phyloP scores from a whole-genome alignment of 2,329 filamentous ascomycete genomes.

The Neoarthrinium moseri region DNA sequence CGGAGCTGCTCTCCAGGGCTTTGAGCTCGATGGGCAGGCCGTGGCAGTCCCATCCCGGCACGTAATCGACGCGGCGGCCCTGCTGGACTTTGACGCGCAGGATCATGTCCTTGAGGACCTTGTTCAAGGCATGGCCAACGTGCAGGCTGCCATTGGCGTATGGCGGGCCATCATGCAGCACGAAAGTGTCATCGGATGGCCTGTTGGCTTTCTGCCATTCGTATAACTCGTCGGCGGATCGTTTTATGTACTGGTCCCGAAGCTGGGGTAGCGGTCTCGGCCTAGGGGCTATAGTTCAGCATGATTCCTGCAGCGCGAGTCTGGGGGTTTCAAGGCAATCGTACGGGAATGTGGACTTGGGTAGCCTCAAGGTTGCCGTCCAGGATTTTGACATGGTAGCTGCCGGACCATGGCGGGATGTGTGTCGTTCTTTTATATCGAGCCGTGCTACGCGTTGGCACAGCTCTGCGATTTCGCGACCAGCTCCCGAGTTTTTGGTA shows the following conservation, averaged over 20 bases:
- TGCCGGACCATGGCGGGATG: slow-evolving; percentile 9
- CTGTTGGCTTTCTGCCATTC: slow-evolving; percentile 71
- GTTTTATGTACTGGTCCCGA: slow-evolving; percentile 61
- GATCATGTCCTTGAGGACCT: slow-evolving; percentile 94
- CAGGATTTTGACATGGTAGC: slow-evolving; percentile 42
- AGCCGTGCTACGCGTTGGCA: no score
- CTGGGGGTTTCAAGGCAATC: slow-evolving; percentile 25
- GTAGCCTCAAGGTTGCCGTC: slow-evolving; percentile 73
- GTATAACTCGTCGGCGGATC: slow-evolving; percentile 87
- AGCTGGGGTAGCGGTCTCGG: slow-evolving; percentile 50
- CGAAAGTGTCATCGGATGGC: slow-evolving; percentile 60
- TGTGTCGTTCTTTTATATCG: background rate
- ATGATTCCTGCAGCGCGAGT: slow-evolving; percentile 1
- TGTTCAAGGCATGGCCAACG: slow-evolving; percentile 93
- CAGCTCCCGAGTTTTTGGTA: background rate
- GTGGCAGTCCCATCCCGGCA: slow-evolving; percentile 97
- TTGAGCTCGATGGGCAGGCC: slow-evolving; percentile 97
- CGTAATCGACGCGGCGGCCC: slow-evolving; percentile 74
- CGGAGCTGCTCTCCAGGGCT: slow-evolving; percentile 61
- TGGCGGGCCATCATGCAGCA: slow-evolving; percentile 92
- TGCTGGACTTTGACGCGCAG: slow-evolving; percentile 76
- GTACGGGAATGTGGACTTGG: slow-evolving; percentile 72
- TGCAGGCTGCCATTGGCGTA: slow-evolving; percentile 94
- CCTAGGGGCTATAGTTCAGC: slow-evolving; percentile 32
- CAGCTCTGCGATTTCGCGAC: no score